Conservation (phyloP, 2,329 filamentous ascomycete species). For the Diaporthe sp. region DNA sequence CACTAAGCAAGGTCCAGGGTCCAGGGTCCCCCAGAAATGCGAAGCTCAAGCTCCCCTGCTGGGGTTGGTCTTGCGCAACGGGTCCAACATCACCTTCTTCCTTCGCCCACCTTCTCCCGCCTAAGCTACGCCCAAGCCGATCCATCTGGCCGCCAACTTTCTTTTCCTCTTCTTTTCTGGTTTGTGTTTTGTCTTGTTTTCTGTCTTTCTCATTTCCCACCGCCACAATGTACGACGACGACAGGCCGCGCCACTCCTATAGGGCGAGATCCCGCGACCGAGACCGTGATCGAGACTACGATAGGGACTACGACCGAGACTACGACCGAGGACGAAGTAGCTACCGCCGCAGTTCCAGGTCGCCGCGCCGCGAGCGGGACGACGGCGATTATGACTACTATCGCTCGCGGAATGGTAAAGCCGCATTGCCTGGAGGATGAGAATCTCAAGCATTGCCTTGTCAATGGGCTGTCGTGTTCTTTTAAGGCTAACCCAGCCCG, state of each 20-base stretch:
- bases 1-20: neutral
- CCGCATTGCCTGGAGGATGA: slow-evolving; percentile 37
- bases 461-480: slow-evolving; percentile 29
- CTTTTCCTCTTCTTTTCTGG: neutral
- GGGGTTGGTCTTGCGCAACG: neutral
- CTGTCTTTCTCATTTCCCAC: slow-evolving; percentile 39
- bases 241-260: slow-evolving; percentile 48
- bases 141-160: neutral
- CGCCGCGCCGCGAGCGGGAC: slow-evolving; percentile 41
- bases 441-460: slow-evolving; percentile 8
- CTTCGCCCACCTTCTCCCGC: neutral
- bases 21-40: neutral
- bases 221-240: slow-evolving; percentile 60
- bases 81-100: neutral
- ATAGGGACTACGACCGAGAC: slow-evolving; percentile 45
- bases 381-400: slow-evolving; percentile 53
- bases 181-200: neutral
- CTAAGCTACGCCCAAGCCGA: neutral
- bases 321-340: slow-evolving; percentile 38
- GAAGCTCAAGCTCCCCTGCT: neutral
- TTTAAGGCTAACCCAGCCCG: slow-evolving; percentile 36
- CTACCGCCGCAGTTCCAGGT: slow-evolving; percentile 41
- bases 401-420: slow-evolving; percentile 61
- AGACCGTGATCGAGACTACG: slow-evolving; percentile 38
- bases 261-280: slow-evolving; percentile 48